A percentile compares a stretch with the other conserved stretches of the same genome.
phyloP scores from a whole-genome alignment of 306 rosid genomes.

The Fagus crenata region DNA sequence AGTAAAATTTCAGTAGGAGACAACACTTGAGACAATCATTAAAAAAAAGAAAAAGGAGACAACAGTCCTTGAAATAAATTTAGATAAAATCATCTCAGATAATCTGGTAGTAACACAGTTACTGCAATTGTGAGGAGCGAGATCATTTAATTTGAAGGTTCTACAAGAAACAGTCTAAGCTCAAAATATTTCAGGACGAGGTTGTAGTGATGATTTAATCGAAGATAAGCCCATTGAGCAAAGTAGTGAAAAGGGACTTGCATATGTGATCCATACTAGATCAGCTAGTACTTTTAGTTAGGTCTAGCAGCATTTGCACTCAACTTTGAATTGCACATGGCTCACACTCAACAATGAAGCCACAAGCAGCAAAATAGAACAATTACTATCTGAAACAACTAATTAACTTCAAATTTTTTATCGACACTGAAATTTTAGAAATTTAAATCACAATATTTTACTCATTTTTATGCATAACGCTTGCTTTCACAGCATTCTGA shows the following conservation, averaged over 20 bases:
- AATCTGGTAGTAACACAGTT: background rate
- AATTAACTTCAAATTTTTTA: background rate
- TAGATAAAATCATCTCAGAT: too few species aligned
- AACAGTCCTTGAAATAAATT: too few species aligned
- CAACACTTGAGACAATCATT: too few species aligned
- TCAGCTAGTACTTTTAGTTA: background rate
- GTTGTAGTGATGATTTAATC: background rate
- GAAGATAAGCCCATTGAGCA: background rate
- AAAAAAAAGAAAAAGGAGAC: too few species aligned
- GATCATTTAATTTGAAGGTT: background rate
- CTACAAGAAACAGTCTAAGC: too few species aligned
- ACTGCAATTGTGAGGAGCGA: background rate
- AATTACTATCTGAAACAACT: background rate
- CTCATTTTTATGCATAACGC: background rate
- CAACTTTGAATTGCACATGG: background rate
- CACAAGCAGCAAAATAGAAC: background rate
- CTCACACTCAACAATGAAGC: background rate
- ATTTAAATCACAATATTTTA: background rate
- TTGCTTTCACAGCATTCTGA: background rate
- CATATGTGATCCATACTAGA: background rate
- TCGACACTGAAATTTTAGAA: background rate
- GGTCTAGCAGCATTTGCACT: background rate
- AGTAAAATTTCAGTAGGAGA: too few species aligned
- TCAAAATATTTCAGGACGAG: background rate
- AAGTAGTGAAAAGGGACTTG: background rate